phyloP scores from a whole-genome alignment of 2,329 filamentous ascomycete species.

The Parastagonospora avenae region DNA sequence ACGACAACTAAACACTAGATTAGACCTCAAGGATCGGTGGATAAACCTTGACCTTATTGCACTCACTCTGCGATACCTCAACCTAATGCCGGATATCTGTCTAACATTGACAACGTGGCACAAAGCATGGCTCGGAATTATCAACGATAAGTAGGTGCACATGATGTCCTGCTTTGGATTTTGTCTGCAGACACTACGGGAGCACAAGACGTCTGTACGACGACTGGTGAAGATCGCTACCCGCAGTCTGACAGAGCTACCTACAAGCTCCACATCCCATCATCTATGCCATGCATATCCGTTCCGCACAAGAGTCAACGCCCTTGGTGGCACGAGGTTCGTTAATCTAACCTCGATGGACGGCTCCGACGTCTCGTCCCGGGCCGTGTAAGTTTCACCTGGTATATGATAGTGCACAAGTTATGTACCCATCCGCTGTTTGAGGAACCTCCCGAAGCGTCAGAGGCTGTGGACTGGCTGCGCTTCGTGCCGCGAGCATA shows the following conservation, averaged over 20 bases:
- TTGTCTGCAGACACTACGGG: constrained; percentile 25
- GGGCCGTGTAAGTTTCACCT: constrained; percentile 38
- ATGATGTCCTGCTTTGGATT: constrained; percentile 23
- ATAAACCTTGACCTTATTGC: constrained; percentile 6
- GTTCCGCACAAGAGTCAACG: constrained; percentile 14
- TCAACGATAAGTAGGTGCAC: constrained; percentile 23
- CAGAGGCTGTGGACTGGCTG: constrained; percentile 11
- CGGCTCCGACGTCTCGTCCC: constrained; percentile 39
- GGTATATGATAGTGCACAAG: constrained; percentile 6
- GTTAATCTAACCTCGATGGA: constrained; percentile 40
- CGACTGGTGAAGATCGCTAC: constrained; percentile 10
- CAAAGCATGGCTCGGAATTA: constrained; percentile 18
- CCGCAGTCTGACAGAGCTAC: constrained; percentile 21
- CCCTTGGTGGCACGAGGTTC: constrained; percentile 34
- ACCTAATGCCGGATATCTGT: background rate
- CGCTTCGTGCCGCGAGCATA: constrained; percentile 11
- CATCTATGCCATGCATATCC: constrained; percentile 30
- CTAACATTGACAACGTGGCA: constrained; percentile 16
- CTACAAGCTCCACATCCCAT: constrained; percentile 22
- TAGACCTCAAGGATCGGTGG: constrained; percentile 19
- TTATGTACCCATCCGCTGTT: constrained; percentile 13
- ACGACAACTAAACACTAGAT: constrained; percentile 9
- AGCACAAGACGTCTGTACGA: constrained; percentile 20
- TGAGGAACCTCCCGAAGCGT: constrained; percentile 13
- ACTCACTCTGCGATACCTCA: background rate